Conservation (phyloP, 192 early-diverging fungal genomes). For the Entophlyctis helioformis region DNA sequence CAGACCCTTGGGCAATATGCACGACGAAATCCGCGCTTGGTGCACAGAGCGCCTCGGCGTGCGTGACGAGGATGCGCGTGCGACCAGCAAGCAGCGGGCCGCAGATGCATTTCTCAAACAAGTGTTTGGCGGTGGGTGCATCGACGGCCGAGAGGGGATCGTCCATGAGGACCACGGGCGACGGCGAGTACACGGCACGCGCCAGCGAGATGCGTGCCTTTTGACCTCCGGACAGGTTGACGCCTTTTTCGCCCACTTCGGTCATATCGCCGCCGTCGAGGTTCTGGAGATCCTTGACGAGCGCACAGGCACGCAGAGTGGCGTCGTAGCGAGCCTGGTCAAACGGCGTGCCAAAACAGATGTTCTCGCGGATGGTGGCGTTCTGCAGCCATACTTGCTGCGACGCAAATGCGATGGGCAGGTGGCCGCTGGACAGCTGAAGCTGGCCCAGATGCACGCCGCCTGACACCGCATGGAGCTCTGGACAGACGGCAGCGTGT, state of each 20-base stretch:
- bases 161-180: slow-evolving; percentile 60
- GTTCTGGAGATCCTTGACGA: slow-evolving; percentile 63
- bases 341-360: slow-evolving; percentile 65
- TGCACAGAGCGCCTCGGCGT: slow-evolving; percentile 27
- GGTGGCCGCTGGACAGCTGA: too few relatives aligned
- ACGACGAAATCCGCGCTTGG: slow-evolving; percentile 21
- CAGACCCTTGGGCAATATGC: slow-evolving; percentile 43
- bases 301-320: slow-evolving; percentile 63
- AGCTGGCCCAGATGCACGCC: too few relatives aligned
- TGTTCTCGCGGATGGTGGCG: slow-evolving; percentile 39
- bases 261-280: slow-evolving; percentile 72
- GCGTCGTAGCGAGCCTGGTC: slow-evolving; percentile 59
- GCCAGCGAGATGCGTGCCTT: slow-evolving; percentile 34
- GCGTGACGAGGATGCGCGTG: slow-evolving; percentile 78
- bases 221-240: slow-evolving; percentile 13
- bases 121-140: slow-evolving; percentile 73
- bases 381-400: slow-evolving; percentile 41
- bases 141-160: slow-evolving; percentile 85
- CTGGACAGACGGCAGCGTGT: too few relatives aligned
- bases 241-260: slow-evolving; percentile 49
- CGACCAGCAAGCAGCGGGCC: slow-evolving; percentile 52
- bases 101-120: slow-evolving; percentile 60
- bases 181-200: slow-evolving; percentile 54
- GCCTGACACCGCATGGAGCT: too few relatives aligned
- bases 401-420: slow-evolving; percentile 71